Evolutionary conservation across 441 rosid species (phyloP).

Genomic region (Flueggea neowawraea): DNA sequence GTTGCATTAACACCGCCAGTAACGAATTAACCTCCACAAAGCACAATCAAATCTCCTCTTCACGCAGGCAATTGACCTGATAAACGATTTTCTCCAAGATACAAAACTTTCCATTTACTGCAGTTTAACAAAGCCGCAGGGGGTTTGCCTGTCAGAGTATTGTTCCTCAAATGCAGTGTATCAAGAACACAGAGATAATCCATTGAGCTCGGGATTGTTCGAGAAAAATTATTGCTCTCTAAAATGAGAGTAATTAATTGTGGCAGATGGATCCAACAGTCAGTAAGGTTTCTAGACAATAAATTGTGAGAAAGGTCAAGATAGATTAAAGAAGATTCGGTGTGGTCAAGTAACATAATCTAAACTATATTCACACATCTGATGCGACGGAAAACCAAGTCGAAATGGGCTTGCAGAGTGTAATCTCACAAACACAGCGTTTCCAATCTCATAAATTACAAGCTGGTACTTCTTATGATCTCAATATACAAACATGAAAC

Average conservation of each 20-base stretch:
- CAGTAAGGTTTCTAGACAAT: too few species aligned
- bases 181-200: neutral
- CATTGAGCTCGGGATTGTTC: conserved; percentile 9
- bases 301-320: too few species aligned
- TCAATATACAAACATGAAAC: too few species aligned
- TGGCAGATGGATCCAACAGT: neutral
- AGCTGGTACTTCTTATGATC: too few species aligned
- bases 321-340: too few species aligned
- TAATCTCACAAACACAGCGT: too few species aligned
- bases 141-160: conserved; percentile 8
- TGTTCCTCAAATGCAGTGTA: conserved; percentile 8
- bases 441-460: too few species aligned
- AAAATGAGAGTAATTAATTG: too few species aligned
- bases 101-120: neutral
- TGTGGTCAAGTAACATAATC: too few species aligned
- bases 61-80: conserved; percentile 6
- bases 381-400: too few species aligned
- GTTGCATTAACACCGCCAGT: neutral
- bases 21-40: neutral
- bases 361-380: too few species aligned
- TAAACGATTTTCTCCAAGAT: conserved; percentile 16
- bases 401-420: too few species aligned
- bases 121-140: conserved; percentile 12
- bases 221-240: neutral
- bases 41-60: conserved; percentile 13